phyloP scores from a whole-genome alignment of 192 early-diverging fungal species.

The Haplosporangium gracile region DNA sequence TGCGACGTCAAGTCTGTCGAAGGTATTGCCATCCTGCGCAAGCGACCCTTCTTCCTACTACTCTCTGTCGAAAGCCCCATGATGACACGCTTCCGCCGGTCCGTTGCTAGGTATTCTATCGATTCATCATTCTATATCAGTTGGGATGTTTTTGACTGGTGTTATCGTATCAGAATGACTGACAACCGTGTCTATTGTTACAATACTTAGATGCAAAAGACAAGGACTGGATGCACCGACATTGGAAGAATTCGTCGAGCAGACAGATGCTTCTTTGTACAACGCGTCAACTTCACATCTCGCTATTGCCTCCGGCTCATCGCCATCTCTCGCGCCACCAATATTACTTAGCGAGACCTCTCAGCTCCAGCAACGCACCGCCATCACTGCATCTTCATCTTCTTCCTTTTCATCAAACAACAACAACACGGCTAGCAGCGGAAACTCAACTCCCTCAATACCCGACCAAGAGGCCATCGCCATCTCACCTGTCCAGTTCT shows the following conservation, averaged over 20 bases:
- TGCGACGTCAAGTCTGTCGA: slow-evolving; percentile 67
- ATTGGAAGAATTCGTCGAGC: slow-evolving; percentile 71
- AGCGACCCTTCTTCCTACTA: slow-evolving; percentile 86
- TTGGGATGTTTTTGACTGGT: not conserved
- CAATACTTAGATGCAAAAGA: slow-evolving; percentile 11
- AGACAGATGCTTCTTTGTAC: slow-evolving; percentile 68
- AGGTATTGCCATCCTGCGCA: slow-evolving; percentile 75
- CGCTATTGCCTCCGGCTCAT: slow-evolving; percentile 3
- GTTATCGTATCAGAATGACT: not conserved
- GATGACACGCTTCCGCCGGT: slow-evolving; percentile 74
- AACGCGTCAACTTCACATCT: slow-evolving; percentile 9
- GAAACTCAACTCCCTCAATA: not conserved
- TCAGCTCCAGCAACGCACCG: not conserved
- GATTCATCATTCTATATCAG: not conserved
- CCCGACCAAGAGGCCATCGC: not conserved
- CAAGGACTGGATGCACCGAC: slow-evolving; percentile 27
- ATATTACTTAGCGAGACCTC: not conserved
- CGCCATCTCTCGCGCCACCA: not conserved
- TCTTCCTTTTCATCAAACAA: not conserved
- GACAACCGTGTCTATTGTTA: not conserved
- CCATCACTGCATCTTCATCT: not conserved
- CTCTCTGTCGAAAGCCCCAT: slow-evolving; percentile 89
- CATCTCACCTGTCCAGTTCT: not conserved
- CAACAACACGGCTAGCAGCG: not conserved
- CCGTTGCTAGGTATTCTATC: slow-evolving; percentile 48